phyloP scores from a whole-genome alignment of 2,329 filamentous ascomycete genomes.

The Hortaea werneckii region DNA sequence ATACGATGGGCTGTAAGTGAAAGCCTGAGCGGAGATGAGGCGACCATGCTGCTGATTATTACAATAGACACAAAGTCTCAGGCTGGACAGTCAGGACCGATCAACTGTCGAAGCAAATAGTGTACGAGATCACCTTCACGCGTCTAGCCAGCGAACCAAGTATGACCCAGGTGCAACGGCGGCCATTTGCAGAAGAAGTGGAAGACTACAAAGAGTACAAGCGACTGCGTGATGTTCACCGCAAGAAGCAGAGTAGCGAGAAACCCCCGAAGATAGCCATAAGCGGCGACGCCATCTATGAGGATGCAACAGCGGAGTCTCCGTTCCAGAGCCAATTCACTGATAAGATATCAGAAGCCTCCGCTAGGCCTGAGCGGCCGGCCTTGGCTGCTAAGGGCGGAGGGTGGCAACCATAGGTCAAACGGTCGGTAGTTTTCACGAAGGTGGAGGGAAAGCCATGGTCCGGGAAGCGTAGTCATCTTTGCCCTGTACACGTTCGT shows the following conservation, averaged over 20 bases:
- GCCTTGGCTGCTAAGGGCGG: no score
- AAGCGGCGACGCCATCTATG: background rate
- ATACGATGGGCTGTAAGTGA: constrained; percentile 39
- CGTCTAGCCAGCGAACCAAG: constrained; percentile 21
- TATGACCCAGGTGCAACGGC: constrained; percentile 28
- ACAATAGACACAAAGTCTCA: constrained; percentile 24
- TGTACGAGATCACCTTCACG: constrained; percentile 32
- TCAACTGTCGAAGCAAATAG: constrained; percentile 14
- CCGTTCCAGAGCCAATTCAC: background rate
- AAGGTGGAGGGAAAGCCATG: no score
- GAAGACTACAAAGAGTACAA: constrained; percentile 42
- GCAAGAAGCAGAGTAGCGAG: background rate
- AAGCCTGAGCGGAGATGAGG: background rate
- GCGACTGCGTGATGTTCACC: constrained; percentile 20
- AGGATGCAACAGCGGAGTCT: constrained; percentile 2
- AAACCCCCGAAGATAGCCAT: background rate
- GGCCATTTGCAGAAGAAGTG: constrained; percentile 34
- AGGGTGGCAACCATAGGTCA: no score
- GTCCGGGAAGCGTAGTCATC: no score
- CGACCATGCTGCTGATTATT: background rate
- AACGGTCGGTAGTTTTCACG: no score
- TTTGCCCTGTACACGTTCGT: no score
- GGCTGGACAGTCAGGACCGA: constrained; percentile 33
- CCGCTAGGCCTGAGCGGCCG: no score
- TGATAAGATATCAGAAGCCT: background rate